Conservation (phyloP, 345 rosid species). For the Stellera chamaejasme region DNA sequence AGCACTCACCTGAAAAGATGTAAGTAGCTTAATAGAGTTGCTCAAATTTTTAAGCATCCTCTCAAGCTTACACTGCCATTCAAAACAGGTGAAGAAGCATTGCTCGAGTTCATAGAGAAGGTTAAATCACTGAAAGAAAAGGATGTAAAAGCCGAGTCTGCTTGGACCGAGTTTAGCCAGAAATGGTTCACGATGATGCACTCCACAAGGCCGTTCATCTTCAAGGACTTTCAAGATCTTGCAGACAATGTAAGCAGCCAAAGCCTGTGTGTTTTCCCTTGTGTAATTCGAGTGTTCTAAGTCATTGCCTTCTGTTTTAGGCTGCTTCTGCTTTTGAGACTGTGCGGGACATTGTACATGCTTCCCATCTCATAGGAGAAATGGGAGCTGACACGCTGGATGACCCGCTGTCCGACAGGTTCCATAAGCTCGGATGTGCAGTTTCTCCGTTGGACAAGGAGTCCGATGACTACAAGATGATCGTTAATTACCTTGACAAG, state of each 20-base stretch:
- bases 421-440: conserved; percentile 50
- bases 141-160: conserved; percentile 47
- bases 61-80: not conserved
- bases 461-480: conserved; percentile 70
- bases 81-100: conserved; percentile 50
- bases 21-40: conserved; percentile 10
- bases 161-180: conserved; percentile 72
- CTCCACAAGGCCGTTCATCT: conserved; percentile 53
- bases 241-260: conserved; percentile 56
- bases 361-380: conserved; percentile 68
- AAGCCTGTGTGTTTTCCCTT: not conserved
- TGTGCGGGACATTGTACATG: conserved; percentile 51
- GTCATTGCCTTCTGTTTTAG: conserved; percentile 19
- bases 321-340: conserved; percentile 60
- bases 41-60: no score
- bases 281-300: not conserved
- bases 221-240: conserved; percentile 52
- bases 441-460: conserved; percentile 45
- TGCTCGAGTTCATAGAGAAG: conserved; percentile 42
- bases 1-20: conserved; percentile 56
- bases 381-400: conserved; percentile 61
- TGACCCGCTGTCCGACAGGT: conserved; percentile 56
- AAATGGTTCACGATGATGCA: conserved; percentile 71
- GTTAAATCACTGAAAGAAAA: conserved; percentile 37
- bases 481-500: conserved; percentile 48